Evolutionary conservation across 108 stramenopile species (phyloP), one percentile per base, ranked within the genome.

Genomic region (Ochromonas danica): DNA sequence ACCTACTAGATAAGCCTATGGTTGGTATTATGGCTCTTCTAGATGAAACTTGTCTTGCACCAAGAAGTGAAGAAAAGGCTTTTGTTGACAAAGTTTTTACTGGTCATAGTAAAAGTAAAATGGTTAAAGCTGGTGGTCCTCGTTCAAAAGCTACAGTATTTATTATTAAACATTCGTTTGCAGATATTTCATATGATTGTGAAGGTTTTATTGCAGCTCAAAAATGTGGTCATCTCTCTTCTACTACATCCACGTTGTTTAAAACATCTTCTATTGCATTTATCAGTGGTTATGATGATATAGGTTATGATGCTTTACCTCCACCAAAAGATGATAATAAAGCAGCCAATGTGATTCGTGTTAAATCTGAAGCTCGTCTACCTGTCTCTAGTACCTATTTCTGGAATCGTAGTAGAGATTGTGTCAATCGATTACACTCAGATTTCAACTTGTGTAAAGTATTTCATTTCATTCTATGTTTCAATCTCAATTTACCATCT

Each of bases 171-270:
- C 72, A 75, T 36, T 30, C 72, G 14, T 42, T 42, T 33, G 36
- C 45, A 6, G 72, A 42, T 38, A 41, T 25, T 10, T 3, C 72
- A 6, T 75, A 75, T 36, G 72, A 75, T 36, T 57, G 43, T 41
- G 72, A 75, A 28, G 72, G 72, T 3, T 75, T 75, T 41, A 33
- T 75, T 22, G 3, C 6, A 6, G 25, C 31, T 41, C 6, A 75
- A 6, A 39, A 42, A 36, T 10, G 6, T 28, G 6, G 14, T 28
- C 3, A 67, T 28, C 63, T 10, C 6, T 67, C 63, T 28, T 10
- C 63, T 10, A 67, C 31, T 6, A 67, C 25, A 28, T 36, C 25
- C 63, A 67, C 6, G 10, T 35, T 25, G 31, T 6, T 67, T 36
- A 33, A 67, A 6, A 10, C 31, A 31, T 31, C 63, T 28, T 35